These are phyloP conservation scores for Acer campestre DNA, from an alignment of 345 rosid genomes.

Conservation along the genomic window DNA sequence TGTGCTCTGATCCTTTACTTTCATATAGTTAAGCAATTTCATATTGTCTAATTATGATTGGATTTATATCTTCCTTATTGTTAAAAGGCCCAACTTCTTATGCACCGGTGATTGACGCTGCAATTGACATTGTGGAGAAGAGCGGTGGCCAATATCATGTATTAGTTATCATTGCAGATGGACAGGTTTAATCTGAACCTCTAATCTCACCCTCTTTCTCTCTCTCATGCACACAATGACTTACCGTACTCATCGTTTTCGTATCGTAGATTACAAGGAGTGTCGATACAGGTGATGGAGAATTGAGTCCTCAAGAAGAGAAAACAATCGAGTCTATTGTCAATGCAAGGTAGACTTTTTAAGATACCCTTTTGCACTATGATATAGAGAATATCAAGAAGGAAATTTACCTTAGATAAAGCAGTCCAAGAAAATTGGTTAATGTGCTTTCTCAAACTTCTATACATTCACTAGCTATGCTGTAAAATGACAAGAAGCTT, in stretches of 20 bases:
- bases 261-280: slow-evolving; percentile 61
- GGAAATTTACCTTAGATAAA: neutral
- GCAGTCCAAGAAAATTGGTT: neutral
- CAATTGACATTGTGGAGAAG: slow-evolving; percentile 65
- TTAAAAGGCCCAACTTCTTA: slow-evolving; percentile 76
- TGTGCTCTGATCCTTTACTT: no score
- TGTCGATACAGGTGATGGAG: slow-evolving; percentile 39
- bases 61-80: slow-evolving; percentile 7
- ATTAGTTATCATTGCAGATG: slow-evolving; percentile 73
- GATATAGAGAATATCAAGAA: neutral
- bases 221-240: neutral
- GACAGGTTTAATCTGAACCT: slow-evolving; percentile 56
- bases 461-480: neutral
- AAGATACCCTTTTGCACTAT: neutral
- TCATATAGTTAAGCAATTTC: neutral
- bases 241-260: neutral
- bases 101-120: slow-evolving; percentile 69
- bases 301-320: slow-evolving; percentile 62
- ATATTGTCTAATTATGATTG: neutral
- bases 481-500: neutral
- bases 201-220: neutral
- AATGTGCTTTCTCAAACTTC: neutral
- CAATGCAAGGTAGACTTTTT: slow-evolving; percentile 52
- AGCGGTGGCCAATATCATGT: slow-evolving; percentile 78
- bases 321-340: slow-evolving; percentile 59